Base-by-base conservation (phyloP, 352 stramenopile species). In the Phytopythium helicoides region DNA sequence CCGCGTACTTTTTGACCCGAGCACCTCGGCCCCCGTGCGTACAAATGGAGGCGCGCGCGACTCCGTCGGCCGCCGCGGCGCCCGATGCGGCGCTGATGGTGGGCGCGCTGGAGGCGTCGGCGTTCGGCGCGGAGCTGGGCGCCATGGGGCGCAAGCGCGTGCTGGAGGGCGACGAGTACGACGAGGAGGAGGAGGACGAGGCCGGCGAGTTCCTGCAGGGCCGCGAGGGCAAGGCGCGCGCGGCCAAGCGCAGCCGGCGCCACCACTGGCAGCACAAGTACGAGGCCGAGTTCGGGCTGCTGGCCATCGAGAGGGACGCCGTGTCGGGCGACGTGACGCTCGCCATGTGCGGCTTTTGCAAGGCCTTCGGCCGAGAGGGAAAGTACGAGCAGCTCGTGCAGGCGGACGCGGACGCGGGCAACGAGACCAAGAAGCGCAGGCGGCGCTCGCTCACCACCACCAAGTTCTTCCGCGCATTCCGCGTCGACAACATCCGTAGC, bases 391-490 rank as follows among this genome's bases (percentile, higher is more conserved):
- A 88, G 66, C 64, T 85, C 54, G 53, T 87, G 38, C 67, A 78
- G 56, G 54, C 73, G 21, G 79, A 88, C 15, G 68, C 77, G n/a
- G 73, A 83, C 18, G 47, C 65, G 2, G 65, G 61, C 26, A 66
- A 65, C 41, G 79, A 89, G 18, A 67, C 55, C 23, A 91, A 94
- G 68, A 91, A 91, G 66, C 65, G 82, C 39, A 74, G 83, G 28
- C 71, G 81, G 28, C 81, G 81, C 34, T 91, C 81, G 47, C 62
- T 91, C 28, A 94, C 83, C 39, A 94, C 83, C 37, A 91, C 77
- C 56, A 94, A 94, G 71, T 94, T 92, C 60, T 94, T 94, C 59
- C 81, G 83, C 25, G 71, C 83, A 5, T 94, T 91, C 56, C 79
- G 83, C 12, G 75, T 94, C 12, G 83, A 94, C 67, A 94, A 94